Percentiles rank a stretch among this genome's conserved stretches.
Conservation (phyloP, 495 filamentous ascomycete genomes). For the Lophiostoma macrostomum region DNA sequence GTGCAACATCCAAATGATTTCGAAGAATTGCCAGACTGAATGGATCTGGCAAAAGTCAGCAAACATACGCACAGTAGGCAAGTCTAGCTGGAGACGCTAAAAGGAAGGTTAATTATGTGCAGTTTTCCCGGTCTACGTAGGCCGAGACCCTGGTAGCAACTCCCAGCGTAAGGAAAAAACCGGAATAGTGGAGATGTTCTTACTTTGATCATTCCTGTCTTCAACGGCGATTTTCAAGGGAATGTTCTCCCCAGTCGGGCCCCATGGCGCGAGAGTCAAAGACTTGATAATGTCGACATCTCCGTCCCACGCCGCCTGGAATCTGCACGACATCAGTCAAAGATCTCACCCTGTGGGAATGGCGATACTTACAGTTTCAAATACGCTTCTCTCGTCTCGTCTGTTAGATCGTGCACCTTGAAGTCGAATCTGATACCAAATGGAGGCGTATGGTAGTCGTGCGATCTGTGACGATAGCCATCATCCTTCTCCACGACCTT, state of each 20-base stretch:
- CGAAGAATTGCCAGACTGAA: conserved; percentile 64
- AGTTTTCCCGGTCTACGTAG: no score
- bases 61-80: no score
- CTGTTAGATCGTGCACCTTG: conserved; percentile 49
- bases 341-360: no score
- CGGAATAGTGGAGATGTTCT: no score
- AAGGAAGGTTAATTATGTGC: no score
- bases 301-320: conserved; percentile 67
- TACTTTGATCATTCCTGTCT: conserved; percentile 47
- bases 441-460: conserved; percentile 15
- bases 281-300: conserved; percentile 58
- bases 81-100: no score
- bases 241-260: conserved; percentile 40
- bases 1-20: conserved; percentile 59
- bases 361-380: conserved; percentile 48
- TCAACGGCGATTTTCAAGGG: conserved; percentile 61
- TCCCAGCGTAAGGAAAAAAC: no score
- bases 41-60: no score
- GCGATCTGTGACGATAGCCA: background rate
- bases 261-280: conserved; percentile 50
- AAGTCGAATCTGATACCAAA: conserved; percentile 49
- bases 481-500: conserved; percentile 22
- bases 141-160: no score
- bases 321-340: conserved; percentile 44
- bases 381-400: conserved; percentile 53